These are phyloP conservation scores for Starmera caribaea DNA, from an alignment of 805 yeast genomes.

Conservation along the genomic window DNA sequence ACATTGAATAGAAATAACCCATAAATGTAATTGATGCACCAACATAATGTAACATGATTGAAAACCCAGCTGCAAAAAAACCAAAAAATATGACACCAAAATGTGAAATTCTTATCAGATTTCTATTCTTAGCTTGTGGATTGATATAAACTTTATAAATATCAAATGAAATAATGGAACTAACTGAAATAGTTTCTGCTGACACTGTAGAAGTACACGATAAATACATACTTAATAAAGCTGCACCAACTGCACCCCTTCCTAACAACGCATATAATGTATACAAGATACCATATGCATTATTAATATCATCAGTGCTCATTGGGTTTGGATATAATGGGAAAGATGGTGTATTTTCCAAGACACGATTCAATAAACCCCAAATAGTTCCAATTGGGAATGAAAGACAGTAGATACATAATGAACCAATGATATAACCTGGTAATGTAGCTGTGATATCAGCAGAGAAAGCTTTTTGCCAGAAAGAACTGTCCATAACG, in stretches of 20 bases:
- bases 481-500: slow-evolving; percentile 27
- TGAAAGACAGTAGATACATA: slow-evolving; percentile 33
- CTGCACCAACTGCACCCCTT: slow-evolving; percentile 30
- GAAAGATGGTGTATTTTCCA: slow-evolving; percentile 22
- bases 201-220: slow-evolving; percentile 33
- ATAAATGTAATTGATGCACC: slow-evolving; percentile 30
- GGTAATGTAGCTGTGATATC: slow-evolving; percentile 21
- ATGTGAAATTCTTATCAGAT: slow-evolving; percentile 33
- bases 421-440: slow-evolving; percentile 30
- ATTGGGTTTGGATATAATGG: slow-evolving; percentile 13
- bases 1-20: slow-evolving; percentile 31
- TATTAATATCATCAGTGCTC: slow-evolving; percentile 18
- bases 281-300: slow-evolving; percentile 28
- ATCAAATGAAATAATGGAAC: slow-evolving; percentile 35
- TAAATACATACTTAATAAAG: slow-evolving; percentile 33
- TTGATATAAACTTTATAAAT: slow-evolving; percentile 34
- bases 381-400: slow-evolving; percentile 26
- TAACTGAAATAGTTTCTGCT: slow-evolving; percentile 32
- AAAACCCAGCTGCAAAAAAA: slow-evolving; percentile 24
- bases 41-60: slow-evolving; percentile 26
- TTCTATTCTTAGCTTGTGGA: slow-evolving; percentile 30
- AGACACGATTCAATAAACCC: slow-evolving; percentile 29
- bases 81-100: slow-evolving; percentile 31
- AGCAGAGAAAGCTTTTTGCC: slow-evolving; percentile 35
- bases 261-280: slow-evolving; percentile 30